These are phyloP conservation scores for Beverwykella pulmonaria DNA, from an alignment of 495 filamentous ascomycete species.

Conservation along the genomic window DNA sequence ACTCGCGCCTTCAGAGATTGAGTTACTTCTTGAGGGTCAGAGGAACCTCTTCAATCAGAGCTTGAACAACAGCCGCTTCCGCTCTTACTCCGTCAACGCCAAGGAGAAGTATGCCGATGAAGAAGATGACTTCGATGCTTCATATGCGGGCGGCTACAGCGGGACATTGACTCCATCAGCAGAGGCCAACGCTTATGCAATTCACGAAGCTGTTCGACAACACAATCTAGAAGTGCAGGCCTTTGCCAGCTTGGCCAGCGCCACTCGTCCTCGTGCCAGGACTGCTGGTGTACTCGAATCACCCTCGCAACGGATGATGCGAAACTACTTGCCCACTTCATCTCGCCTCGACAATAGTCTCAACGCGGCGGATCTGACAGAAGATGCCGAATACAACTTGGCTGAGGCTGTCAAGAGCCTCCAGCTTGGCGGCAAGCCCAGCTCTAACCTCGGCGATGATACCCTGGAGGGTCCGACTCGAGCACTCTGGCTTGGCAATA, in stretches of 20 bases:
- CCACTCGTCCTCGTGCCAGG: conserved; percentile 81
- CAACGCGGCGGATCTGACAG: conserved; percentile 75
- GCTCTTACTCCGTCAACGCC: conserved; percentile 97
- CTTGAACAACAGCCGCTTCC: conserved; percentile 78
- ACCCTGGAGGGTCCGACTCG: conserved; percentile 88
- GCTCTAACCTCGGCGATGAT: conserved; percentile 58
- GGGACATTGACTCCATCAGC: conserved; percentile 73
- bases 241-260: conserved; percentile 79
- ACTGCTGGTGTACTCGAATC: conserved; percentile 90
- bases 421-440: conserved; percentile 63
- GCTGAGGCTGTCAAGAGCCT: conserved; percentile 77
- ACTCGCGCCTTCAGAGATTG: conserved; percentile 62
- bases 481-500: conserved; percentile 95
- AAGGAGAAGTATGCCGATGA: conserved; percentile 96
- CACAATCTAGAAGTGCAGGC: conserved; percentile 94
- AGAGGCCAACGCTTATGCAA: conserved; percentile 72
- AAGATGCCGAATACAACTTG: conserved; percentile 71
- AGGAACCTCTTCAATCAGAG: conserved; percentile 58
- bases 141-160: conserved; percentile 63
- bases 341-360: conserved; percentile 85
- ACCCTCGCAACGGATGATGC: conserved; percentile 71
- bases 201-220: conserved; percentile 86
- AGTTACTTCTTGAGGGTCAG: conserved; percentile 53
- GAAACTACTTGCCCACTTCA: conserved; percentile 76
- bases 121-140: conserved; percentile 69